Evolutionary conservation across 2,329 filamentous ascomycete species (phyloP).

Genomic region (Epichloe typhina): DNA sequence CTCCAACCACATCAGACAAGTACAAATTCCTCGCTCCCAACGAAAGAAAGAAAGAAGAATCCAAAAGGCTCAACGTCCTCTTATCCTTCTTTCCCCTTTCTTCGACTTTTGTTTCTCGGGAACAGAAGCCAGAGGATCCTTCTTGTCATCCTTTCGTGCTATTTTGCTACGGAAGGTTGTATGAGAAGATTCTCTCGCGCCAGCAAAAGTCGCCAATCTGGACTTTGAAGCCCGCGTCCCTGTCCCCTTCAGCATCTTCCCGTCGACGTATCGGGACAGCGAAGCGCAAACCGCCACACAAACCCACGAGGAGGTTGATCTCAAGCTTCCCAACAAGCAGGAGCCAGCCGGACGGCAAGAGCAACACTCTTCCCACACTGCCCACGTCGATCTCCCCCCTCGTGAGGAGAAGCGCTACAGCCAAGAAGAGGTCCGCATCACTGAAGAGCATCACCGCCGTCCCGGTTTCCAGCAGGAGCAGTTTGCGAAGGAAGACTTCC

Average conservation of each 20-base stretch:
- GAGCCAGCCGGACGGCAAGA: slow-evolving; percentile 94
- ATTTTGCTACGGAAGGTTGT: slow-evolving; percentile 42
- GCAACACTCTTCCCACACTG: slow-evolving; percentile 66
- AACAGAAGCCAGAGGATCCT: slow-evolving; percentile 52
- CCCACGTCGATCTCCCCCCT: slow-evolving; percentile 48
- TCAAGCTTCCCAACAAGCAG: slow-evolving; percentile 51
- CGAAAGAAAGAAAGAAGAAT: slow-evolving; percentile 21
- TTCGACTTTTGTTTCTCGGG: slow-evolving; percentile 40
- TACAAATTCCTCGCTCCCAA: slow-evolving; percentile 4
- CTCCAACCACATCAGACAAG: slow-evolving; percentile 21
- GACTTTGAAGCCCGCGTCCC: slow-evolving; percentile 99
- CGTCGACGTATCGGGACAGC: slow-evolving; percentile 77
- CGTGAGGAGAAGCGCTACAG: slow-evolving; percentile 40
- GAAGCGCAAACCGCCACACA: slow-evolving; percentile 34
- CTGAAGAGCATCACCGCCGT: slow-evolving; percentile 65
- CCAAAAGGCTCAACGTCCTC: slow-evolving; percentile 20
- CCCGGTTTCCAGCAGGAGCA: slow-evolving; percentile 48
- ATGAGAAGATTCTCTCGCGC: slow-evolving; percentile 53
- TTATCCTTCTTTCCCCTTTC: slow-evolving; percentile 20
- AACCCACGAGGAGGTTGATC: slow-evolving; percentile 82
- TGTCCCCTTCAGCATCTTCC: slow-evolving; percentile 99
- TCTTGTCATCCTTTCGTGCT: slow-evolving; percentile 57
- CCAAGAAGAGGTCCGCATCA: slow-evolving; percentile 75
- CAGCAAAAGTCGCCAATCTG: slow-evolving; percentile 83
- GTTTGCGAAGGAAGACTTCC: slow-evolving; percentile 36